Percentiles rank a stretch among this genome's conserved stretches.
phyloP scores from a whole-genome alignment of 805 yeast genomes.

The Tetrapisispora phaffii region DNA sequence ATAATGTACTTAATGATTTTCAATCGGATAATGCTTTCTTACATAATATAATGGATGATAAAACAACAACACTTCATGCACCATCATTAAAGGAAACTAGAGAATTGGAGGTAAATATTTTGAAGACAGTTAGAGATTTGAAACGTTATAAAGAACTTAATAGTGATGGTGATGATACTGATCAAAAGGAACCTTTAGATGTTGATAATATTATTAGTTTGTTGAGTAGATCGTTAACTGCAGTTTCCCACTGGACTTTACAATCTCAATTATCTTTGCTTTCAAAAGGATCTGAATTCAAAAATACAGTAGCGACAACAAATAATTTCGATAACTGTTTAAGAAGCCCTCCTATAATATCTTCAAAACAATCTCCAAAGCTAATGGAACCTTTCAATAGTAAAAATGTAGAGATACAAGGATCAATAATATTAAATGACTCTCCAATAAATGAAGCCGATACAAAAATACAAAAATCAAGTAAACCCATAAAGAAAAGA shows the following conservation, averaged over 20 bases:
- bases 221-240: slow-evolving; percentile 20
- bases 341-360: slow-evolving; percentile 1
- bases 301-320: neutral
- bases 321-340: neutral
- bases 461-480: neutral
- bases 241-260: slow-evolving; percentile 27
- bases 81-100: slow-evolving; percentile 18
- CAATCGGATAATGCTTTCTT: neutral
- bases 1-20: neutral
- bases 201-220: slow-evolving; percentile 15
- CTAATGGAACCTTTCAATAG: neutral
- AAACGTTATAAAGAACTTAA: slow-evolving; percentile 1
- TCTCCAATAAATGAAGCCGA: neutral
- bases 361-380: neutral
- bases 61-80: neutral
- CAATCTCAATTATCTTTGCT: slow-evolving; percentile 24
- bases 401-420: neutral
- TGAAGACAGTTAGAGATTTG: slow-evolving; percentile 1
- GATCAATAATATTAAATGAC: neutral
- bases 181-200: slow-evolving; percentile 4
- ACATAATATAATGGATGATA: neutral
- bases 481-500: neutral
- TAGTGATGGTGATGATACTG: neutral
- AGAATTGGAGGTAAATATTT: slow-evolving; percentile 16
- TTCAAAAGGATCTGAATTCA: slow-evolving; percentile 3